Conservation (phyloP, 2,329 filamentous ascomycete species). For the Scytalidium lignicola region DNA sequence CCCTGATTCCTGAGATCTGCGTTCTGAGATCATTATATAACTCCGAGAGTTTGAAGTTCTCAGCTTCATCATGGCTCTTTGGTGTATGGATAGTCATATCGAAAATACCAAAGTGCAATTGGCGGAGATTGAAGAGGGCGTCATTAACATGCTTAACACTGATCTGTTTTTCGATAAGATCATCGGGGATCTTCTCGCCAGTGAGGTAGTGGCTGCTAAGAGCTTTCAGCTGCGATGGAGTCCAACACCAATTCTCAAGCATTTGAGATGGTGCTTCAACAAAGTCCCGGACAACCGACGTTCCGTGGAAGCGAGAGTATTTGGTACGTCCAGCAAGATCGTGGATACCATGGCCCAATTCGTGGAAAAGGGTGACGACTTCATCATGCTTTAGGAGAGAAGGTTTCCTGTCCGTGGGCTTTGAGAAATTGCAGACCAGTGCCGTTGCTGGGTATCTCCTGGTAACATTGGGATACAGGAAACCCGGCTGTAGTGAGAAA, state of each 20-base stretch:
- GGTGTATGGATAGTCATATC: conserved; percentile 79
- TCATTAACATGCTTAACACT: conserved; percentile 77
- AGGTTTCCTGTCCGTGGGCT: conserved; percentile 70
- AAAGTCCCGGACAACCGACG: conserved; percentile 61
- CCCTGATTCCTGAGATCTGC: conserved; percentile 68
- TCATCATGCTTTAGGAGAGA: conserved; percentile 78
- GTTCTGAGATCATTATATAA: conserved; percentile 69
- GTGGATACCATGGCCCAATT: conserved; percentile 67
- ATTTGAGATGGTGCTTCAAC: conserved; percentile 69
- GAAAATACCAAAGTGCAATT: conserved; percentile 76
- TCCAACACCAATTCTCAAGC: conserved; percentile 75
- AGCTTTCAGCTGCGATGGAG: conserved; percentile 55
- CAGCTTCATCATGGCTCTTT: conserved; percentile 60
- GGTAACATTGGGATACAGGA: conserved; percentile 59
- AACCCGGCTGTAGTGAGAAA: conserved; percentile 75
- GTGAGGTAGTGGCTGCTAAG: conserved; percentile 72
- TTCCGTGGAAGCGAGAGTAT: conserved; percentile 64
- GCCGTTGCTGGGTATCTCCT: conserved; percentile 73
- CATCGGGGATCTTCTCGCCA: conserved; percentile 65
- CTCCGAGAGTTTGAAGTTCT: conserved; percentile 58
- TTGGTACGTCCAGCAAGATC: conserved; percentile 58
- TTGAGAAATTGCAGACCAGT: conserved; percentile 81
- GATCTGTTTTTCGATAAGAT: conserved; percentile 69
- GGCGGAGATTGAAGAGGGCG: conserved; percentile 70
- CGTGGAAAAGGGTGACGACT: conserved; percentile 78